These are phyloP conservation scores for Lasiosphaeriaceae sp. DNA, from an alignment of 495 filamentous ascomycete species.

Conservation along the genomic window DNA sequence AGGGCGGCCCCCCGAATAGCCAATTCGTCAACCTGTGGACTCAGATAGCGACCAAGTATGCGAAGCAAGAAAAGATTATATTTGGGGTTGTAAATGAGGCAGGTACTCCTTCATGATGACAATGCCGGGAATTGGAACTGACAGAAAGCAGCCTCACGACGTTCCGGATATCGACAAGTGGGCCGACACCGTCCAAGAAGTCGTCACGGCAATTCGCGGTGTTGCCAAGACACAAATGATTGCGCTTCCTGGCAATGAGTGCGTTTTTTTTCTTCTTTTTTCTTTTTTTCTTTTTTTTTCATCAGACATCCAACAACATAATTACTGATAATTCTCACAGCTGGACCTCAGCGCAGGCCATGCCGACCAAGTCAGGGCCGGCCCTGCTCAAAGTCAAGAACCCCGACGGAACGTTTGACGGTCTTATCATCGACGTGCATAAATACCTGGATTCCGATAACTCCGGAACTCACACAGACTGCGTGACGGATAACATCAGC, in stretches of 20 bases:
- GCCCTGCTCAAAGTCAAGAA: conserved; percentile 47
- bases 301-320: not conserved
- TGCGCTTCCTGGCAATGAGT: conserved; percentile 40
- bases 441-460: conserved; percentile 55
- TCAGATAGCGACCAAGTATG: conserved; percentile 53
- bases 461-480: conserved; percentile 49
- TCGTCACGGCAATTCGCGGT: conserved; percentile 50
- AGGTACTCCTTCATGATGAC: conserved; percentile 7
- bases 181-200: conserved; percentile 50
- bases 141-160: conserved; percentile 17
- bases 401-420: conserved; percentile 42
- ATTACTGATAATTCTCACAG: not conserved
- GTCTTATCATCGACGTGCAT: conserved; percentile 51
- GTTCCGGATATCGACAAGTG: conserved; percentile 45
- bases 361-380: conserved; percentile 41
- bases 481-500: conserved; percentile 45
- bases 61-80: conserved; percentile 35
- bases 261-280: not conserved
- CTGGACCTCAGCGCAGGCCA: conserved; percentile 42
- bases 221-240: conserved; percentile 48
- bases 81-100: conserved; percentile 60
- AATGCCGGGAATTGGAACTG: not conserved
- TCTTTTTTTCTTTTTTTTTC: too few species aligned
- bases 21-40: conserved; percentile 51
- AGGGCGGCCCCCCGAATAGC: conserved; percentile 49